Evolutionary conservation across 129 eudicot species (phyloP).

Genomic region (Centrapalus pauciflorus): DNA sequence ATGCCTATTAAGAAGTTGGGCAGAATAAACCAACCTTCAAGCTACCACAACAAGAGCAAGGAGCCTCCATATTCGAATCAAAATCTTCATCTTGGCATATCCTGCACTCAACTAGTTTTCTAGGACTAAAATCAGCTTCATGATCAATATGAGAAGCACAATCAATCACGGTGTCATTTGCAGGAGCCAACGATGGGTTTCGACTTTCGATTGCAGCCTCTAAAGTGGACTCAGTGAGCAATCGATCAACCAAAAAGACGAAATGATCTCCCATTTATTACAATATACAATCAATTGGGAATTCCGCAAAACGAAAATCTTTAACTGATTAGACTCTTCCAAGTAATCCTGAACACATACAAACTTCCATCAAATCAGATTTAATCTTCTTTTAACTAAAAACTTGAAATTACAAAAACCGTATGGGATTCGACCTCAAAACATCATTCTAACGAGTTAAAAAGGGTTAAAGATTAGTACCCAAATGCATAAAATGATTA

Average conservation of each 20-base stretch:
- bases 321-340: not conserved
- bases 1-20: not conserved
- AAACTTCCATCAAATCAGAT: not conserved
- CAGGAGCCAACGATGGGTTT: slow-evolving; percentile 22
- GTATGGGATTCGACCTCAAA: not conserved
- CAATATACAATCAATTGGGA: not conserved
- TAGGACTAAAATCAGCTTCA: slow-evolving; percentile 33
- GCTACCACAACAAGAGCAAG: slow-evolving; percentile 96
- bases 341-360: slow-evolving; percentile 20
- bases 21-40: slow-evolving; percentile 61
- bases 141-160: slow-evolving; percentile 25
- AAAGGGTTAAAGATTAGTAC: not conserved
- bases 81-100: slow-evolving; percentile 91
- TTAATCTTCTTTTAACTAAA: not conserved
- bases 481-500: not conserved
- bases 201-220: slow-evolving; percentile 85
- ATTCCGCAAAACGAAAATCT: not conserved
- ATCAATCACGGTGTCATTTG: slow-evolving; percentile 26
- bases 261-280: slow-evolving; percentile 86
- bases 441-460: not conserved
- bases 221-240: slow-evolving; percentile 88
- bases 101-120: slow-evolving; percentile 78
- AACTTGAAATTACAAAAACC: slow-evolving; percentile 1
- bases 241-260: slow-evolving; percentile 83
- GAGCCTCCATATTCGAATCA: slow-evolving; percentile 84